Evolutionary conservation across 176 grass and related monocot genomes (phyloP).

Genomic region (Oryza punctata): DNA sequence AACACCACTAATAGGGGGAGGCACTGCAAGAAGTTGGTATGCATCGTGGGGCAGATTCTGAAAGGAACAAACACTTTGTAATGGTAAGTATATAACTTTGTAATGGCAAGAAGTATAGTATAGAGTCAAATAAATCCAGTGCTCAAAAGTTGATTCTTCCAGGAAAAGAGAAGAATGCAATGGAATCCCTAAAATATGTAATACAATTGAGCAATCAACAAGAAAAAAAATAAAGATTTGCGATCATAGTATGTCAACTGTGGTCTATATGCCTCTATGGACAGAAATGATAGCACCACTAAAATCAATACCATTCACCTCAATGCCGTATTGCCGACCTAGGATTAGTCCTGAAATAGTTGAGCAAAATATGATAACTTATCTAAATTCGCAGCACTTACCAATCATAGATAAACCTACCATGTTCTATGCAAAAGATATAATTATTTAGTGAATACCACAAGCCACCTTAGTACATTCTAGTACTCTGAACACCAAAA

Average conservation of each 20-base stretch:
- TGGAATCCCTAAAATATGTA: not conserved
- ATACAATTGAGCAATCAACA: not conserved
- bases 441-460: conserved; percentile 10
- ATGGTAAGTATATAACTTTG: conserved; percentile 21
- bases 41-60: conserved; percentile 93
- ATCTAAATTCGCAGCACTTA: not conserved
- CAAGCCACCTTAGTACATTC: not conserved
- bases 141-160: not conserved
- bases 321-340: not conserved
- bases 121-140: not conserved
- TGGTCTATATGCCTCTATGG: not conserved
- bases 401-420: not conserved
- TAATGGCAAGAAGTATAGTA: not conserved
- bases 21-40: conserved; percentile 88
- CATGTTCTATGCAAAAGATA: not conserved
- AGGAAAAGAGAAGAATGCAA: not conserved
- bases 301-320: conserved; percentile 3
- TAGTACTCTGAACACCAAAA: not conserved
- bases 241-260: not conserved
- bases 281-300: not conserved
- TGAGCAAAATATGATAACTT: conserved; percentile 7
- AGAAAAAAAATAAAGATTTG: not conserved
- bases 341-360: not conserved
- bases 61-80: conserved; percentile 32
- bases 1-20: conserved; percentile 89